Percentiles rank a stretch among this genome's conserved stretches.
These are phyloP conservation scores for Periglandula ipomoeae DNA, from an alignment of 2,329 filamentous ascomycete genomes.

Conservation along the genomic window DNA sequence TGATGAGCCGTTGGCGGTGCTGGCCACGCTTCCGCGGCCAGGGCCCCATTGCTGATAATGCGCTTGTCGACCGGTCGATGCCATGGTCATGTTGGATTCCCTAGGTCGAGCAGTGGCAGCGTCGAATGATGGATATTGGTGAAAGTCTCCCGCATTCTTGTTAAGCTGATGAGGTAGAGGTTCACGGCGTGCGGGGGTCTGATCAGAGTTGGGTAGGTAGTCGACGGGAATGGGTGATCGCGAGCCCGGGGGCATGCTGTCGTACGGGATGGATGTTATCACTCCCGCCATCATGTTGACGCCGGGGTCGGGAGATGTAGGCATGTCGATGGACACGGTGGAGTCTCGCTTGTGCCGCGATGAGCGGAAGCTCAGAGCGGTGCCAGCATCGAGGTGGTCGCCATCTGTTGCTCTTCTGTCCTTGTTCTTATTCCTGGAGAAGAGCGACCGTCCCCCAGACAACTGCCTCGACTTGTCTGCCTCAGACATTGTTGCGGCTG, in stretches of 20 bases:
- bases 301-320: conserved; percentile 53
- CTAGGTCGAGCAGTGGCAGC: conserved; percentile 28
- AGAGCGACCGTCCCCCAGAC: conserved; percentile 68
- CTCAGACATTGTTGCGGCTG: conserved; percentile 41
- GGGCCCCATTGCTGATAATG: conserved; percentile 71
- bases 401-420: conserved; percentile 52
- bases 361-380: conserved; percentile 55
- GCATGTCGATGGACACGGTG: conserved; percentile 60
- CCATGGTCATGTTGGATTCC: conserved; percentile 51
- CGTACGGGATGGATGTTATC: conserved; percentile 83
- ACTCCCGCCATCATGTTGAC: conserved; percentile 71
- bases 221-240: conserved; percentile 65
- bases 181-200: conserved; percentile 55
- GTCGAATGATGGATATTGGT: conserved; percentile 77
- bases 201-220: conserved; percentile 59
- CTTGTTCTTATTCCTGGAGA: conserved; percentile 80
- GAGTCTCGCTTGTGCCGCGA: conserved; percentile 69
- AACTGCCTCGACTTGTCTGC: conserved; percentile 76
- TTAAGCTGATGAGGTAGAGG: conserved; percentile 77
- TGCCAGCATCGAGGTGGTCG: conserved; percentile 50
- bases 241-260: conserved; percentile 55
- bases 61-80: conserved; percentile 58
- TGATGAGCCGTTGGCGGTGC: conserved; percentile 37
- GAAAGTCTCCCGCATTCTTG: conserved; percentile 68
- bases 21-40: conserved; percentile 44